Conservation (phyloP, 345 rosid genomes). For the Crucihimalaya himalaica region DNA sequence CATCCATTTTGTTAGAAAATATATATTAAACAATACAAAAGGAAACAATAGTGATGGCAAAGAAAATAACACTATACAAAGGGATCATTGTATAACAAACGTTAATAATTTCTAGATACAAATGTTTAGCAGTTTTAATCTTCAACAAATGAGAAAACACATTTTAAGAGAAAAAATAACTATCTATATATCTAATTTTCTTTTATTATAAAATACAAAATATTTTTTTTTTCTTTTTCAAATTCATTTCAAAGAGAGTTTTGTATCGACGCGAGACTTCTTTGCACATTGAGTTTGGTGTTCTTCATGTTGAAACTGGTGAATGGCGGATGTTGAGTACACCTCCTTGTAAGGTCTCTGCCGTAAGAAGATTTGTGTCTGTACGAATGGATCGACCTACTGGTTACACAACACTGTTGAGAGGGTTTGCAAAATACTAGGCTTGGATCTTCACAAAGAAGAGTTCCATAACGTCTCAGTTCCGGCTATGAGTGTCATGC, state of each 20-base stretch:
- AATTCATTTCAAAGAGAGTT: too few species aligned
- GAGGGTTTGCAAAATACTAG: not conserved
- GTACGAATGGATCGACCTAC: not conserved
- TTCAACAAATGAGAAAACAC: not conserved
- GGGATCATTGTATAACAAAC: not conserved
- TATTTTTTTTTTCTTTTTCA: too few species aligned
- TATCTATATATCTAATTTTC: too few species aligned
- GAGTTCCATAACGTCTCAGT: not conserved
- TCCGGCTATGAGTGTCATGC: not conserved
- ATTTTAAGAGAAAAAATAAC: not conserved
- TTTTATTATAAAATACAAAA: too few species aligned
- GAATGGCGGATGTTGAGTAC: conserved; percentile 9
- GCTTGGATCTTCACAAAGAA: conserved; percentile 1
- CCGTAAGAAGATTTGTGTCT: not conserved
- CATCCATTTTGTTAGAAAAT: too few species aligned
- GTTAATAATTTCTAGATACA: not conserved
- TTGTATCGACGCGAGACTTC: not conserved
- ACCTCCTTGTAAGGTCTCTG: not conserved
- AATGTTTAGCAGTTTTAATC: not conserved
- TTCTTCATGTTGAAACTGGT: not conserved
- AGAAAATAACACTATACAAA: too few species aligned
- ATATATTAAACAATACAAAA: too few species aligned
- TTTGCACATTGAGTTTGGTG: not conserved
- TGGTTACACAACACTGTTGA: not conserved
- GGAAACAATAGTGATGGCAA: too few species aligned